A percentile compares a stretch with the other conserved stretches of the same genome.
These are phyloP conservation scores for Botryotinia calthae DNA, from an alignment of 2,329 filamentous ascomycete species.

Conservation along the genomic window DNA sequence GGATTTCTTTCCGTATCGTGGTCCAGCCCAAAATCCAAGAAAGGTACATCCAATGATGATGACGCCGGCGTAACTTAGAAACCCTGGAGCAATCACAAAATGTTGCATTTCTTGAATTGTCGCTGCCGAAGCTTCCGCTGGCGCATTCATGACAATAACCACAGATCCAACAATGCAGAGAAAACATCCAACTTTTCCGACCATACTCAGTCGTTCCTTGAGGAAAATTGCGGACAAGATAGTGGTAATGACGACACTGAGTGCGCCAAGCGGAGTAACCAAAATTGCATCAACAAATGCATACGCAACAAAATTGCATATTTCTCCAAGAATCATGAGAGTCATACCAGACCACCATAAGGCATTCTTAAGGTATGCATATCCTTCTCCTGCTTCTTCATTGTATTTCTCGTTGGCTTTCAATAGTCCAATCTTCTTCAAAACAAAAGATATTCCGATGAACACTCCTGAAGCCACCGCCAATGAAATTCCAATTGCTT, in stretches of 20 bases:
- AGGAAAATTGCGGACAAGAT: constrained; percentile 91
- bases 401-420: constrained; percentile 96
- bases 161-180: constrained; percentile 91
- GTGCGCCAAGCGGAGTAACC: constrained; percentile 85
- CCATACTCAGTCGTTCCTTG: constrained; percentile 91
- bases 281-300: constrained; percentile 95
- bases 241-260: constrained; percentile 90
- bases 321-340: constrained; percentile 93
- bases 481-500: constrained; percentile 80
- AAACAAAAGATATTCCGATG: constrained; percentile 90
- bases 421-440: constrained; percentile 90
- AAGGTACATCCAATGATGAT: constrained; percentile 71
- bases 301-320: constrained; percentile 97
- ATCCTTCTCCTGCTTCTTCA: constrained; percentile 91
- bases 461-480: constrained; percentile 86
- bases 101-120: constrained; percentile 90
- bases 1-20: constrained; percentile 89
- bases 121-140: constrained; percentile 76
- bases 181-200: constrained; percentile 95
- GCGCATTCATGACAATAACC: constrained; percentile 92
- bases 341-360: constrained; percentile 97
- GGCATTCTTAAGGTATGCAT: constrained; percentile 91
- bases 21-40: constrained; percentile 76
- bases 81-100: constrained; percentile 82
- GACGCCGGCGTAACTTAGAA: constrained; percentile 79